Evolutionary conservation across 2,329 filamentous ascomycete species (phyloP).

Genomic region (Xylariaceae sp.): DNA sequence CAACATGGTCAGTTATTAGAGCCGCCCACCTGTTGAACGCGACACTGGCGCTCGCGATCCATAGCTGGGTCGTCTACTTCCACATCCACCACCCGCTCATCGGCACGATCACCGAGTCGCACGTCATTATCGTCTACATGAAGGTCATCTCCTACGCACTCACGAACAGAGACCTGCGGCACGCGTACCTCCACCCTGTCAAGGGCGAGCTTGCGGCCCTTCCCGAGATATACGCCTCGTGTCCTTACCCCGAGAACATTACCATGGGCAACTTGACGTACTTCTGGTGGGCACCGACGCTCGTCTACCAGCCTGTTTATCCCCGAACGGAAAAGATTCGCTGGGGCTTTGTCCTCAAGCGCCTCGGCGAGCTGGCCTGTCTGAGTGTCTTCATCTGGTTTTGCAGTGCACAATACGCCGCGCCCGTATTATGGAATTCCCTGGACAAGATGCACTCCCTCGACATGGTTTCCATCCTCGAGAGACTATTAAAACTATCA

Average conservation of each 20-base stretch:
- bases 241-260: constrained; percentile 88
- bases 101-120: constrained; percentile 83
- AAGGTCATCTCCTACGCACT: constrained; percentile 96
- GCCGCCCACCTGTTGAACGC: constrained; percentile 81
- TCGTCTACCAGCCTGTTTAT: constrained; percentile 96
- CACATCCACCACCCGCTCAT: constrained; percentile 90
- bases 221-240: constrained; percentile 75
- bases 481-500: constrained; percentile 89
- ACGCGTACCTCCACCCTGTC: constrained; percentile 78
- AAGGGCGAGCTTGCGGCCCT: constrained; percentile 63
- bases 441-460: constrained; percentile 80
- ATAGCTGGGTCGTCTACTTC: constrained; percentile 84
- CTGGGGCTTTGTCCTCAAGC: constrained; percentile 84
- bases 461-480: constrained; percentile 75
- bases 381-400: constrained; percentile 93
- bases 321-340: constrained; percentile 77
- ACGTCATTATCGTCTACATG: constrained; percentile 92
- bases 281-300: constrained; percentile 96
- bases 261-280: constrained; percentile 84
- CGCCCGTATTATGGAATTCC: constrained; percentile 84
- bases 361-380: constrained; percentile 70
- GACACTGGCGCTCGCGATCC: constrained; percentile 72
- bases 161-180: constrained; percentile 91
- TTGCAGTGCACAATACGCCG: constrained; percentile 87
- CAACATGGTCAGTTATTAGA: constrained; percentile 76